These are phyloP conservation scores for Sclerotinia glacialis DNA, from an alignment of 2,329 filamentous ascomycete species.

Conservation along the genomic window DNA sequence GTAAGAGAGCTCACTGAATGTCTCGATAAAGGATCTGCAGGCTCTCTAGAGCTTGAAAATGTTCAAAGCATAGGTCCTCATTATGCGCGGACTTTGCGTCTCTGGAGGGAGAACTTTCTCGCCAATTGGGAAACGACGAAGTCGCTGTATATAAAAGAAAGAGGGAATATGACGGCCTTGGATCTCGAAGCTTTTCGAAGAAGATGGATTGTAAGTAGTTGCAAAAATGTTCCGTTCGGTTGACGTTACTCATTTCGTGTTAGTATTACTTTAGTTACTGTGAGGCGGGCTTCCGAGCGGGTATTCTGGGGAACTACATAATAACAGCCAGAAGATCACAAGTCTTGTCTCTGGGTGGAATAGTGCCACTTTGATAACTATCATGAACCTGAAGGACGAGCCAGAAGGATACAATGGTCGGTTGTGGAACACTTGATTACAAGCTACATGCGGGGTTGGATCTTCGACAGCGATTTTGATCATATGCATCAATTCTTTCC, in stretches of 20 bases:
- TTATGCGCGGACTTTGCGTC: conserved; percentile 62
- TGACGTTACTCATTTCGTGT: neutral
- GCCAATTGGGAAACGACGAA: conserved; percentile 55
- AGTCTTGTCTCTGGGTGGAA: neutral
- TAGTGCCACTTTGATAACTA: neutral
- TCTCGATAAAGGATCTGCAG: conserved; percentile 56
- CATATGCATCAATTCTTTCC: neutral
- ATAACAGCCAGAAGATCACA: conserved; percentile 21
- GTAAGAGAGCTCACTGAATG: conserved; percentile 53
- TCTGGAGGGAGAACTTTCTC: conserved; percentile 67
- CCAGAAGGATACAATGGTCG: neutral
- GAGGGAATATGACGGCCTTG: conserved; percentile 46
- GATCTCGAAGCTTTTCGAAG: conserved; percentile 55
- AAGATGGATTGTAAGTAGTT: conserved; percentile 60
- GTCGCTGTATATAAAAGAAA: conserved; percentile 53
- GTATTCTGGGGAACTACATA: conserved; percentile 58
- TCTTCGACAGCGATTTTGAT: too few relatives aligned
- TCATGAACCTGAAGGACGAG: neutral
- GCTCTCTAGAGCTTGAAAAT: conserved; percentile 60
- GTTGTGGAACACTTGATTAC: neutral
- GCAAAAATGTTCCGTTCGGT: neutral
- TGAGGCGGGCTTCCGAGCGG: conserved; percentile 46
- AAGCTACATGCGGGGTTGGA: neutral
- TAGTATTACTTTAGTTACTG: conserved; percentile 25
- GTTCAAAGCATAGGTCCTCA: conserved; percentile 70